Conservation (phyloP, 129 eudicot genomes). For the Artemisia argyi region DNA sequence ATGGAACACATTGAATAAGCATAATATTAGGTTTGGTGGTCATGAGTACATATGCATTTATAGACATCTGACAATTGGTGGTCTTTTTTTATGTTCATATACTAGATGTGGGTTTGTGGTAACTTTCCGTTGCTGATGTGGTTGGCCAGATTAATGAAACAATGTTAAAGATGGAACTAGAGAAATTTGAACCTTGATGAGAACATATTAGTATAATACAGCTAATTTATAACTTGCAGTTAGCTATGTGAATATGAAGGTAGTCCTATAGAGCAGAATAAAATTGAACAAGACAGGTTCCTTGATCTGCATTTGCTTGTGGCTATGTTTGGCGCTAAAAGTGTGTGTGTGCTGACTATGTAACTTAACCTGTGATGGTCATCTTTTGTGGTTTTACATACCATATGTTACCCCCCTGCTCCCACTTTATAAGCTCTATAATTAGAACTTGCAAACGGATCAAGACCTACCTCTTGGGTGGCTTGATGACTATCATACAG, state of each 20-base stretch:
- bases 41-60: neutral
- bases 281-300: neutral
- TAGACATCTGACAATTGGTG: neutral
- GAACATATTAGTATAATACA: too few relatives aligned
- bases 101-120: neutral
- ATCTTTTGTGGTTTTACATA: neutral
- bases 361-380: neutral
- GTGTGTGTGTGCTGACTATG: neutral
- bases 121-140: neutral
- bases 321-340: neutral
- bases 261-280: neutral
- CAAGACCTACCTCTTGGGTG: neutral
- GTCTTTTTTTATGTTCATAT: neutral
- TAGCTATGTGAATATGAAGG: neutral
- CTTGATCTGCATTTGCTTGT: neutral
- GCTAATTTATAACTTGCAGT: neutral
- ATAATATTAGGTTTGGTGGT: neutral
- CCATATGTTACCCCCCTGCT: neutral
- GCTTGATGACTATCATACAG: neutral
- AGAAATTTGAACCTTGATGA: neutral
- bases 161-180: neutral
- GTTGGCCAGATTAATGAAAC: neutral
- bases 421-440: neutral
- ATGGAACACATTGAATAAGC: neutral
- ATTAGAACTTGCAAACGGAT: neutral